Evolutionary conservation across 495 filamentous ascomycete species (phyloP).

Genomic region (Hypoxylon intermedium): DNA sequence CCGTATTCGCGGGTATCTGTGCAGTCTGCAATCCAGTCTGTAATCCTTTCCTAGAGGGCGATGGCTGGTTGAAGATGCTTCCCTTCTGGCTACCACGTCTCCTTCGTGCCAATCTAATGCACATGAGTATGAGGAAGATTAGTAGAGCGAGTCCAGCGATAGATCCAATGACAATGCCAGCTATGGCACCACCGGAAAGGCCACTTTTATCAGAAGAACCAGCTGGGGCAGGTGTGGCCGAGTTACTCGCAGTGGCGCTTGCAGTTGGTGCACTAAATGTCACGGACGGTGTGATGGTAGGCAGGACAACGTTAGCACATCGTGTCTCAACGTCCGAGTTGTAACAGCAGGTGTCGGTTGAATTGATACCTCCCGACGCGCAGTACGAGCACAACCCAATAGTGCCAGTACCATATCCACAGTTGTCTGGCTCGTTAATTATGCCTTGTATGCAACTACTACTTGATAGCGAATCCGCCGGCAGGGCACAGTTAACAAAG

Average conservation of each 20-base stretch:
- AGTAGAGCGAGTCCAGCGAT: constrained; percentile 75
- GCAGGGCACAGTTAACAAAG: constrained; percentile 86
- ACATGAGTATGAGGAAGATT: constrained; percentile 65
- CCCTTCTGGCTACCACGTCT: constrained; percentile 66
- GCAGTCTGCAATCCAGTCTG: constrained; percentile 41
- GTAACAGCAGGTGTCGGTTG: constrained; percentile 94
- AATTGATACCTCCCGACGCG: constrained; percentile 78
- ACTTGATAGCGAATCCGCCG: constrained; percentile 74
- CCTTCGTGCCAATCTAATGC: constrained; percentile 65
- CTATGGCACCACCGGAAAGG: constrained; percentile 83
- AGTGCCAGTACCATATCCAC: constrained; percentile 83
- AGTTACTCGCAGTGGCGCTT: constrained; percentile 52
- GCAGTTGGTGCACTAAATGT: constrained; percentile 65
- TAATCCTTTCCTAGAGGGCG: constrained; percentile 69
- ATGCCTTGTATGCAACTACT: constrained; percentile 76
- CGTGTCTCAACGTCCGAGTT: constrained; percentile 73
- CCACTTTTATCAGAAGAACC: constrained; percentile 47
- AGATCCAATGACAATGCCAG: constrained; percentile 86
- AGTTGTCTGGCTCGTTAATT: constrained; percentile 84
- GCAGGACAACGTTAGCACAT: constrained; percentile 77
- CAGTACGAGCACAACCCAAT: constrained; percentile 90
- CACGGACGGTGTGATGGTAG: constrained; percentile 72
- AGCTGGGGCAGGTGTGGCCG: constrained; percentile 50
- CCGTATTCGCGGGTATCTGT: constrained; percentile 43
- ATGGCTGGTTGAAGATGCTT: constrained; percentile 84